Base-by-base conservation (phyloP, 1,284 basidiomycete species). In the Paramarasmius palmivorus region DNA sequence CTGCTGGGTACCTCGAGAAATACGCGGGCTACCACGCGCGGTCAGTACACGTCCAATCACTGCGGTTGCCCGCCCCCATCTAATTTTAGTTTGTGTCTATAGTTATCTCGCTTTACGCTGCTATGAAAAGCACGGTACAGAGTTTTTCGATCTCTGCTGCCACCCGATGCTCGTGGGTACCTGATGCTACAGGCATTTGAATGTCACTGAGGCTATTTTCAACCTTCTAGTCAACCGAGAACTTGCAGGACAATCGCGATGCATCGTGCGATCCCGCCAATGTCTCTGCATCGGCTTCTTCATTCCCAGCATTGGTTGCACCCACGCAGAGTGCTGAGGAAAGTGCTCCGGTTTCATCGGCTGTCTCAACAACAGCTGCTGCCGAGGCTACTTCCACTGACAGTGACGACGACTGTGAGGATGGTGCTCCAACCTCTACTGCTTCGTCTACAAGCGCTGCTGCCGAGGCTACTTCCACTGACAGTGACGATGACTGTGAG, bases 1-100 rank as follows among this genome's bases (percentile, higher is more conserved):
- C 66, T 15, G 67, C 64, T 6, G 61, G 61, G 48, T 65, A 68
- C 53, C 73, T 83, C 3, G 81, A 82, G 82, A 69, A 75, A 36
- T 92, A 92, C 71, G 62, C 71, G 42, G 63, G 57, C 37, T 92
- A 92, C 72, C 86, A 90, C 73, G 63, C 68, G 40, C 81, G 90
- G 52, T 46, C 17, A 29, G 44, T 41, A 22, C 19, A 22, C 40
- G 19, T 22, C 19, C 19, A n/a, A 22, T 10, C 5, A 19, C 8
- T 19, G 9, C 23, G 10, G 7, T 20, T 10, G 8, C 23, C 19
- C 4, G 19, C 12, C 8, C 41, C 29, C 25, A 46, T 32, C 14
- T 29, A 32, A 46, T 32, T 29, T n/a, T 29, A 19, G 39, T 10
- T 40, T 22, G 39, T 14, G 39, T 40, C 19, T 5, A 15, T 46